Conservation (phyloP, 352 stramenopile species). For the Aphanomyces euteiches region DNA sequence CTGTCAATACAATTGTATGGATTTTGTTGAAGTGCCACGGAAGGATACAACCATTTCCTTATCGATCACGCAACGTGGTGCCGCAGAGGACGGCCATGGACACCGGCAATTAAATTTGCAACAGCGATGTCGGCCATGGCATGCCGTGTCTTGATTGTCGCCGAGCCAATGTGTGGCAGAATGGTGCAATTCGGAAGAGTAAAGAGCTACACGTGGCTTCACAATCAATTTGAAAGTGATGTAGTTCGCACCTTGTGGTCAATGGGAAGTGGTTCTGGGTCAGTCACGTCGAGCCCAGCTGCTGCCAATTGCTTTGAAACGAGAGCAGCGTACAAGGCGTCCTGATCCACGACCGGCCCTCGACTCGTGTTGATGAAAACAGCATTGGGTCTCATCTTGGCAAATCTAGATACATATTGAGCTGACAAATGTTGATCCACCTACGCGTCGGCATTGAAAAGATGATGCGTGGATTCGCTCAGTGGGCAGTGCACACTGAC, state of each 20-base stretch:
- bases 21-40: too few species aligned
- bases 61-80: slow-evolving; percentile 37
- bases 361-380: slow-evolving; percentile 91
- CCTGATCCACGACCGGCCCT: slow-evolving; percentile 88
- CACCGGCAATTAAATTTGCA: slow-evolving; percentile 52
- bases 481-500: slow-evolving; percentile 85
- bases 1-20: too few species aligned
- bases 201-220: slow-evolving; percentile 34
- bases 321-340: slow-evolving; percentile 55
- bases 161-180: slow-evolving; percentile 47
- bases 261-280: slow-evolving; percentile 81
- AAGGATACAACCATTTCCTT: too few species aligned
- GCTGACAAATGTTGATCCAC: slow-evolving; percentile 37
- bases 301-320: slow-evolving; percentile 44
- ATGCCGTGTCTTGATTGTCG: slow-evolving; percentile 50
- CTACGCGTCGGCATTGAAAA: slow-evolving; percentile 64
- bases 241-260: slow-evolving; percentile 51
- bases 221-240: background rate
- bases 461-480: slow-evolving; percentile 59
- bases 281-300: slow-evolving; percentile 83
- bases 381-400: slow-evolving; percentile 72
- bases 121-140: slow-evolving; percentile 75
- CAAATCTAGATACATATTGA: slow-evolving; percentile 44
- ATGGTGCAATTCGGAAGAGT: slow-evolving; percentile 40
- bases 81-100: slow-evolving; percentile 42